A percentile compares a stretch with the other conserved stretches of the same genome.
phyloP scores from a whole-genome alignment of 1,284 basidiomycete genomes.

The Marasmius tenuissimus region DNA sequence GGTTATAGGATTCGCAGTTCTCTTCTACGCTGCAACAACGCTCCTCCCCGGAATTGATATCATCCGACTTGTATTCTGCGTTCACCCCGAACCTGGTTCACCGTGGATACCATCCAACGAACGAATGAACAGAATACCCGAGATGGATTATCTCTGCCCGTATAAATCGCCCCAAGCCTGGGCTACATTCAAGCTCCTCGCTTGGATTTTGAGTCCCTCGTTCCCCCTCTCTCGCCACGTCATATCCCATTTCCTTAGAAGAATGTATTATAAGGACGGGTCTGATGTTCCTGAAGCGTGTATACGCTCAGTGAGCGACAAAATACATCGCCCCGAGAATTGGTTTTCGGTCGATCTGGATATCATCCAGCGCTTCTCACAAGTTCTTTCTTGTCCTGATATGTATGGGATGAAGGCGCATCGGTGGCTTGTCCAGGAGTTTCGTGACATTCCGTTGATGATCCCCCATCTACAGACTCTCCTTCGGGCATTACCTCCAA shows the following conservation, averaged over 20 bases:
- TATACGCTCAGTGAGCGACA: not conserved
- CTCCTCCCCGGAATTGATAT: not conserved
- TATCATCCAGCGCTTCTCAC: not conserved
- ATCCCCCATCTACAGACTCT: not conserved
- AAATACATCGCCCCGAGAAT: not conserved
- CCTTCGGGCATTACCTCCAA: not conserved
- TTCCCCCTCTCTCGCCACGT: not conserved
- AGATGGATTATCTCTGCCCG: not conserved
- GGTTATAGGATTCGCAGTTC: not conserved
- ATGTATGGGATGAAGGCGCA: not conserved
- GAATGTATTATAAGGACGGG: too few species aligned
- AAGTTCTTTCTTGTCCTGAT: not conserved
- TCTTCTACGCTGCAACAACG: not conserved
- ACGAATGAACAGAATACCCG: not conserved
- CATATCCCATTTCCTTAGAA: too few species aligned
- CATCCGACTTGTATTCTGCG: not conserved
- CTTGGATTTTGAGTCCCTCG: not conserved
- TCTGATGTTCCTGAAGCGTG: too few species aligned
- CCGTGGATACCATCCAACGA: too few species aligned
- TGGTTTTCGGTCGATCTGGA: not conserved
- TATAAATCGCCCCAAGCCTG: slow-evolving; percentile 1
- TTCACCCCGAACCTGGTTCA: not conserved
- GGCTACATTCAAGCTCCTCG: not conserved
- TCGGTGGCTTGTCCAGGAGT: not conserved
- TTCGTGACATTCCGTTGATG: not conserved